Base-by-base conservation (phyloP, 805 yeast species). In the Kregervanrija pseudodelftensis region DNA sequence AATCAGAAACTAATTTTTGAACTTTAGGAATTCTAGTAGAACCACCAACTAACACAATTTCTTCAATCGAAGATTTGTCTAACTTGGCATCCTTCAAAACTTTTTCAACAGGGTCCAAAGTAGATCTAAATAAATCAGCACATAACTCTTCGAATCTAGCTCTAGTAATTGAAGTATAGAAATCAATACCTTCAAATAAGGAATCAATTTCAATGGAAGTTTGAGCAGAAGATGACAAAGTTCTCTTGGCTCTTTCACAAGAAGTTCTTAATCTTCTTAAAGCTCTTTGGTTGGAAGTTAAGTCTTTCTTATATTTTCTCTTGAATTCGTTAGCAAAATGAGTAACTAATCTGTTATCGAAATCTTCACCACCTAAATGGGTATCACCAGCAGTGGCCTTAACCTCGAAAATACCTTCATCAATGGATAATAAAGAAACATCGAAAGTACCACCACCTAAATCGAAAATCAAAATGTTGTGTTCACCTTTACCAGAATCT, bases 391-490 rank as follows among this genome's bases (percentile, higher is more conserved):
- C 88, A 51, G 96, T 88, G 59, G 96, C 95, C 79, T 88, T 88
- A 63, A 88, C 96, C 66, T 89, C 89, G 77, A 88, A 88, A 64
- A 88, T 89, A 82, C 96, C 96, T 63, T 91, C 96, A 68, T 89
- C 91, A 67, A 88, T 87, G 67, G 86, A 80, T 62, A 88, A 77
- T 58, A 88, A 76, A 42, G 96, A 89, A 53, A 89, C 96, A 87
- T 88, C 96, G 73, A 88, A 88, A 63, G 96, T 88, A 77, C 96
- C 96, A 73, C 96, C 96, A 80, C 96, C 96, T 64, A 88, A 77
- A 72, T 88, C 96, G 77, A 88, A 88, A 63, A 88, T 88, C 64
- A 88, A 76, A 51, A 88, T 90, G 69, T 88, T 86, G 69, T 77
- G 79, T 52, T 78, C 82, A 55, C 82, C 77, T 61, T 74, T 82